A percentile compares a stretch with the other conserved stretches of the same genome.
Conservation (phyloP, 345 rosid genomes). For the Punica granatum region DNA sequence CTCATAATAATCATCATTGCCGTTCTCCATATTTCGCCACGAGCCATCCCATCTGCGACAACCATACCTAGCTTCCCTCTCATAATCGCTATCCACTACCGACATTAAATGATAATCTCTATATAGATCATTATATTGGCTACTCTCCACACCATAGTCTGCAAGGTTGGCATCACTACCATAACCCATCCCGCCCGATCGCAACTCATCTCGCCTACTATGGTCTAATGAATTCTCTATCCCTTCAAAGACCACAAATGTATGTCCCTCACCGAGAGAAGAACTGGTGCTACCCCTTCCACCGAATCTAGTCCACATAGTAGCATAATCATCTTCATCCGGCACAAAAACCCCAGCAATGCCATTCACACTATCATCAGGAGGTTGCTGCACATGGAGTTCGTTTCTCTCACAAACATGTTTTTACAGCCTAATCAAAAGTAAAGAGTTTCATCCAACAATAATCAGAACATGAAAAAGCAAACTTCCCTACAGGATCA, state of each 20-base stretch:
- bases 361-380: background rate
- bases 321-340: background rate
- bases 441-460: background rate
- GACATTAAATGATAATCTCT: background rate
- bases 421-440: background rate
- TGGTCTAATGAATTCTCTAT: background rate
- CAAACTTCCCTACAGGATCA: background rate
- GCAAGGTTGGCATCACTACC: background rate
- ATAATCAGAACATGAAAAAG: background rate
- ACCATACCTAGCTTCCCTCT: no score
- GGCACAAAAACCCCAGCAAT: background rate
- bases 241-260: background rate
- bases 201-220: background rate
- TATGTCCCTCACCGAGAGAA: background rate
- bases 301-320: no score
- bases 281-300: background rate
- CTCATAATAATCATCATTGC: background rate
- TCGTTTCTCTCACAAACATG: background rate
- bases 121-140: background rate
- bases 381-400: background rate
- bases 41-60: no score
- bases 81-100: no score
- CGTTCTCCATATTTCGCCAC: no score
- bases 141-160: background rate
- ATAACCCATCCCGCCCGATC: background rate